Conservation (phyloP, 495 filamentous ascomycete species). For the Astrothelium subdiscretum region DNA sequence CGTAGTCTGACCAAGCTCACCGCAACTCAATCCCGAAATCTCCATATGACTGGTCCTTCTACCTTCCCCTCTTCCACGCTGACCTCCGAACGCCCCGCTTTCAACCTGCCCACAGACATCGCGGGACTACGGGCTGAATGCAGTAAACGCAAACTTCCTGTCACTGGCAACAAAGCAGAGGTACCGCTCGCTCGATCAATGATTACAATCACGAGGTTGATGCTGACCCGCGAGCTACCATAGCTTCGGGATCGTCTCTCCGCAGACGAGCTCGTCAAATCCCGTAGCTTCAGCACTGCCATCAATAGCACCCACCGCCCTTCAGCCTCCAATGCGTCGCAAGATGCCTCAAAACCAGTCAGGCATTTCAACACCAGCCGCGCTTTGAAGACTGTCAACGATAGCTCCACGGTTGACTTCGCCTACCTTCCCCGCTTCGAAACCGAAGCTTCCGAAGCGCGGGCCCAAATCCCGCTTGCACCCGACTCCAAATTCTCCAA, state of each 20-base stretch:
- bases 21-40: slow-evolving; percentile 31
- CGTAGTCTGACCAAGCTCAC: slow-evolving; percentile 39
- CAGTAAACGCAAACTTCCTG: slow-evolving; percentile 38
- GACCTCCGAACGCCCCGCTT: slow-evolving; percentile 23
- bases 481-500: neutral
- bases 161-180: slow-evolving; percentile 41
- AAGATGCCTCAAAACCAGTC: slow-evolving; percentile 20
- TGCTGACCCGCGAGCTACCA: slow-evolving; percentile 15
- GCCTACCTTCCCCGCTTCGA: slow-evolving; percentile 47
- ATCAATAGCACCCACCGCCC: slow-evolving; percentile 27
- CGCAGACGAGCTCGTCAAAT: slow-evolving; percentile 41
- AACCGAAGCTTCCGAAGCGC: slow-evolving; percentile 21
- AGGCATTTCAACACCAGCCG: slow-evolving; percentile 52
- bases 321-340: slow-evolving; percentile 12
- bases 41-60: slow-evolving; percentile 40
- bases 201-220: slow-evolving; percentile 29
- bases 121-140: slow-evolving; percentile 25
- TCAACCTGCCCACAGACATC: slow-evolving; percentile 25
- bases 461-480: neutral
- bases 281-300: slow-evolving; percentile 44
- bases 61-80: slow-evolving; percentile 28
- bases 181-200: slow-evolving; percentile 28
- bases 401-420: slow-evolving; percentile 53
- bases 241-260: slow-evolving; percentile 42
- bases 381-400: slow-evolving; percentile 40